These are phyloP conservation scores for Ramaria rubella DNA, from an alignment of 768 basidiomycete genomes.

Conservation along the genomic window DNA sequence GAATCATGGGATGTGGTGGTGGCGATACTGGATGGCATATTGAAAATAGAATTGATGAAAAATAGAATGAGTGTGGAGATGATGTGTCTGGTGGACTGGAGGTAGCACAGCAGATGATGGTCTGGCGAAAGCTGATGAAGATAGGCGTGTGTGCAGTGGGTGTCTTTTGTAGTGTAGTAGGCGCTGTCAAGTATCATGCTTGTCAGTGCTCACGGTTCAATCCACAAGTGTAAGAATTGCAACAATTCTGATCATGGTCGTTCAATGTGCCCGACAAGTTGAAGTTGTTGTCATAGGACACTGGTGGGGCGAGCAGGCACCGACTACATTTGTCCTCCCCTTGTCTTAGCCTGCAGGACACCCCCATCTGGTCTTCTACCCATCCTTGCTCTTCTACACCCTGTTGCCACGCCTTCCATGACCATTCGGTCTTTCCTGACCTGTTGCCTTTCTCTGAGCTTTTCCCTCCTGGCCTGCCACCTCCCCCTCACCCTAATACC, in stretches of 20 bases:
- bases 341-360: neutral
- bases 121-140: too few species aligned
- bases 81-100: too few species aligned
- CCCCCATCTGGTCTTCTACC: neutral
- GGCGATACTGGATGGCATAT: too few species aligned
- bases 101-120: too few species aligned
- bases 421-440: neutral
- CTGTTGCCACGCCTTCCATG: neutral
- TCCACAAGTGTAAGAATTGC: neutral
- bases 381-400: neutral
- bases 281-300: neutral
- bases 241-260: neutral
- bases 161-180: too few species aligned
- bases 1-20: too few species aligned
- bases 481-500: constrained; percentile 3
- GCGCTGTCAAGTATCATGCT: too few species aligned
- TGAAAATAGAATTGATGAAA: too few species aligned
- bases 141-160: too few species aligned
- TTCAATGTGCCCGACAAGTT: neutral
- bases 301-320: neutral
- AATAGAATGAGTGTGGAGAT: too few species aligned
- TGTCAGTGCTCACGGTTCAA: neutral
- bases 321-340: neutral
- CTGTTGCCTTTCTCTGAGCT: neutral
- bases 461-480: neutral